Evolutionary conservation across 352 stramenopile species (phyloP), one percentile per base, ranked within the genome.

Genomic region (Globisporangium echinulatum): DNA sequence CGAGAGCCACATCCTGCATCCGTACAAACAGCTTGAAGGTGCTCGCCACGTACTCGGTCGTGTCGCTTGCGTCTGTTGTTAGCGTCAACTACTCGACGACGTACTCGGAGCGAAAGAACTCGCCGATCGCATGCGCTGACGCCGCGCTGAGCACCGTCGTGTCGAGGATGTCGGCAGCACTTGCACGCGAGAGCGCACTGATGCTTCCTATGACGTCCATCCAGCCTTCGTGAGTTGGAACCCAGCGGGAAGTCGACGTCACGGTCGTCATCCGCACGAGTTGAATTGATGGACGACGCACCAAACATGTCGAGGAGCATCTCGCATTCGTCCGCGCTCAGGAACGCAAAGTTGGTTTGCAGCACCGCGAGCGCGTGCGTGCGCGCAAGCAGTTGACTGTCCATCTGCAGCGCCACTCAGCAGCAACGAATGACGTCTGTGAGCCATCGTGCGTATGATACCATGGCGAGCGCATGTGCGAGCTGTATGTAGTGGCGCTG

Each of bases 251-350:
- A 48, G 3, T 8, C 6, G 13, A 17, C 13, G 15, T 11, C 11
- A 5, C 7, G 11, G 7, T 17, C 43, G 8, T 17, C n/a, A 15
- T 48, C 43, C 6, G n/a, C 7, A 17, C 13, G 11, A 8, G 13
- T 48, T 5, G 43, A 14, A 52, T 40, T 11, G 11, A 49, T 17
- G 11, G 43, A 11, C 13, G 4, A 62, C 68, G n/a, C 46, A 87
- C 81, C 81, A 48, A 88, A 91, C 36, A 88, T 55, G 52, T 89
- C 81, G n/a, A 91, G 67, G 9, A 91, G 68, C 81, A 91, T 91
- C 25, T 91, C 81, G 43, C 75, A 88, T 43, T 91, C 81, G 54
- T 86, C 81, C 4, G 54, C 49, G 42, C 58, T 79, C 17, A 91
- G 63, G 48, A 88, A 87, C 14, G 68, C 67, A 49, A 91, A 82